Evolutionary conservation across 768 basidiomycete genomes (phyloP).

Genomic region (Podaxis sp.): DNA sequence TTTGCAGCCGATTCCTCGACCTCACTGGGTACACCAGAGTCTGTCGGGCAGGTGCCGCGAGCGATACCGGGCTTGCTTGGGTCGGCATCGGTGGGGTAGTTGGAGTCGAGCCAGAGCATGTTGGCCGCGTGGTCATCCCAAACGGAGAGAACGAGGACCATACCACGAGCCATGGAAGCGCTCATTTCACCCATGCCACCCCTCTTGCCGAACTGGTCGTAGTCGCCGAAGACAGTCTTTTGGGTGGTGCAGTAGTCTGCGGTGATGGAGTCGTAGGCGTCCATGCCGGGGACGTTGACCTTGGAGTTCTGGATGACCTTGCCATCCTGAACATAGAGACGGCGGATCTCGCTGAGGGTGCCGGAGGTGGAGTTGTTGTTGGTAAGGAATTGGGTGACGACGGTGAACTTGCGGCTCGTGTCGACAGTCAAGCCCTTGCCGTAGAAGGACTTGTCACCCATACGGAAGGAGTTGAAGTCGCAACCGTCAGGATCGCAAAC

Average conservation of each 20-base stretch:
- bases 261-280: constrained; percentile 20
- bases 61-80: constrained; percentile 25
- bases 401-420: constrained; percentile 24
- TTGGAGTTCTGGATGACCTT: constrained; percentile 23
- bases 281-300: constrained; percentile 16
- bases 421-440: constrained; percentile 22
- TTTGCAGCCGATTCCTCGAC: constrained; percentile 32
- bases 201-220: constrained; percentile 8
- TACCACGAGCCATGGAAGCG: not conserved
- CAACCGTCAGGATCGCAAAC: constrained; percentile 24
- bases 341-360: constrained; percentile 22
- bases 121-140: constrained; percentile 20
- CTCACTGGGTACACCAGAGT: constrained; percentile 35
- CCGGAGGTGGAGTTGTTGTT: constrained; percentile 20
- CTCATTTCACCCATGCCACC: constrained; percentile 7
- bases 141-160: constrained; percentile 26
- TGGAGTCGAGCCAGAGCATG: constrained; percentile 11
- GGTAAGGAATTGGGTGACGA: constrained; percentile 26
- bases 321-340: constrained; percentile 23
- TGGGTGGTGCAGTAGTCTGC: constrained; percentile 18
- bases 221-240: constrained; percentile 22
- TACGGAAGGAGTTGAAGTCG: constrained; percentile 25
- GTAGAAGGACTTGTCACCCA: constrained; percentile 23
- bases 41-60: constrained; percentile 40
- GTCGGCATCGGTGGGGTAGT: constrained; percentile 11